These are phyloP conservation scores for Carex myosuroides DNA, from an alignment of 176 grass and related monocot genomes.

Conservation along the genomic window DNA sequence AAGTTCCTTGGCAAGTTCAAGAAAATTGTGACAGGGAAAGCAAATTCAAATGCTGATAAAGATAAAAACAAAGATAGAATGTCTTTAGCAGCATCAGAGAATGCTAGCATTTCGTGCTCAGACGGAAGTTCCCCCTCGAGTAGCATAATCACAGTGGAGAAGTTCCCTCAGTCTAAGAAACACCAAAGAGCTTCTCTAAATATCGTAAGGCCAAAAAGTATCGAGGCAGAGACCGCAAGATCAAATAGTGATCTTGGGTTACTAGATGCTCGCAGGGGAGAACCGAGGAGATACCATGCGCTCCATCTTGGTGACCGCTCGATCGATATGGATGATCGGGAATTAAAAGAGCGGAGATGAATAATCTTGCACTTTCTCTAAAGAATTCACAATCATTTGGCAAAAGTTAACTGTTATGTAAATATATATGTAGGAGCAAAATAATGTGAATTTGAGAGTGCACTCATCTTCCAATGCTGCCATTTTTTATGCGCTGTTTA, in stretches of 20 bases:
- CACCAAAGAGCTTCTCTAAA: slow-evolving; percentile 22
- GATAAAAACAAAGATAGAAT: slow-evolving; percentile 15
- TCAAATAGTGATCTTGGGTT: slow-evolving; percentile 39
- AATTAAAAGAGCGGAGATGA: background rate
- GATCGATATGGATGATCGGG: background rate
- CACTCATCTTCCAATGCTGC: background rate
- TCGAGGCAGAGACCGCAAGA: slow-evolving; percentile 15
- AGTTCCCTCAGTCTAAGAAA: slow-evolving; percentile 1
- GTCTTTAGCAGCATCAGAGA: background rate
- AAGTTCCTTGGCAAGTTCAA: slow-evolving; percentile 65
- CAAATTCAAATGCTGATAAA: slow-evolving; percentile 5
- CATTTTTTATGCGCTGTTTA: background rate
- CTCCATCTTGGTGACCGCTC: slow-evolving; percentile 31
- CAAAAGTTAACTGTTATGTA: background rate
- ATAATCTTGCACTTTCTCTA: background rate
- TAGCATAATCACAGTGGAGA: slow-evolving; percentile 37
- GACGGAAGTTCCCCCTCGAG: slow-evolving; percentile 29
- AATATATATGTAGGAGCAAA: background rate
- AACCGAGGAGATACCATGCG: slow-evolving; percentile 38
- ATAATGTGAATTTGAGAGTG: slow-evolving; percentile 13
- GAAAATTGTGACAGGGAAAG: slow-evolving; percentile 43
- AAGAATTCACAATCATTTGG: background rate
- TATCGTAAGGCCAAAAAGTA: background rate
- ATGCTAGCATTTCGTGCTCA: background rate
- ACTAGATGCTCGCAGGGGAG: slow-evolving; percentile 9